Percentiles rank a stretch among this genome's conserved stretches.
These are phyloP conservation scores for Saussurea involucrata DNA, from an alignment of 129 eudicot species.

Conservation along the genomic window DNA sequence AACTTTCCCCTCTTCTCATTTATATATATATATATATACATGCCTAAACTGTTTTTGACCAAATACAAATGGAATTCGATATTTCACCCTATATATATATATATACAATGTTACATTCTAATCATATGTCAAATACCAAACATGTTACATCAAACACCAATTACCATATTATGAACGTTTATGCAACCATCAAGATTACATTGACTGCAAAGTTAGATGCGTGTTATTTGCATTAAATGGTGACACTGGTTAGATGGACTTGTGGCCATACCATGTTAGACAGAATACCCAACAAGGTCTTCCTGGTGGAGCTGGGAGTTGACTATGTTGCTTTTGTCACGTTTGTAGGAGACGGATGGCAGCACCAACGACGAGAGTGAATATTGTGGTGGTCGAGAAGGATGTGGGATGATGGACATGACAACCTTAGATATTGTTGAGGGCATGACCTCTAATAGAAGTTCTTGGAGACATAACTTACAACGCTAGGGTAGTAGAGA, in stretches of 20 bases:
- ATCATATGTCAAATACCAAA: not conserved
- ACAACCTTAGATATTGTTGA: no score
- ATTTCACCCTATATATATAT: no score
- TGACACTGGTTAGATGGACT: not conserved
- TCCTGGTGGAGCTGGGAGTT: not conserved
- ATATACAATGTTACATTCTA: not conserved
- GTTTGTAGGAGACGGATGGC: no score
- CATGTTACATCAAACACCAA: not conserved
- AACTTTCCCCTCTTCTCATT: no score
- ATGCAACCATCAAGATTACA: not conserved
- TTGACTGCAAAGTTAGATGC: not conserved
- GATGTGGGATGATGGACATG: no score
- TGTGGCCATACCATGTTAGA: not conserved
- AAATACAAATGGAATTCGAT: not conserved
- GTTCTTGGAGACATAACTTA: no score
- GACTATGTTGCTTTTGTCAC: no score
- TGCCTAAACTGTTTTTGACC: not conserved
- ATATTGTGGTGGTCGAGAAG: no score
- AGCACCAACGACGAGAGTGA: no score
- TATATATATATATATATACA: not conserved
- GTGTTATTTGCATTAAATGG: not conserved
- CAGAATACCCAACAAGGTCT: not conserved
- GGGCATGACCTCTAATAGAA: no score
- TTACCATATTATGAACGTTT: not conserved
- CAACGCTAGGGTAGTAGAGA: no score